phyloP scores from a whole-genome alignment of 352 stramenopile species.

The Globisporangium orthogonon region DNA sequence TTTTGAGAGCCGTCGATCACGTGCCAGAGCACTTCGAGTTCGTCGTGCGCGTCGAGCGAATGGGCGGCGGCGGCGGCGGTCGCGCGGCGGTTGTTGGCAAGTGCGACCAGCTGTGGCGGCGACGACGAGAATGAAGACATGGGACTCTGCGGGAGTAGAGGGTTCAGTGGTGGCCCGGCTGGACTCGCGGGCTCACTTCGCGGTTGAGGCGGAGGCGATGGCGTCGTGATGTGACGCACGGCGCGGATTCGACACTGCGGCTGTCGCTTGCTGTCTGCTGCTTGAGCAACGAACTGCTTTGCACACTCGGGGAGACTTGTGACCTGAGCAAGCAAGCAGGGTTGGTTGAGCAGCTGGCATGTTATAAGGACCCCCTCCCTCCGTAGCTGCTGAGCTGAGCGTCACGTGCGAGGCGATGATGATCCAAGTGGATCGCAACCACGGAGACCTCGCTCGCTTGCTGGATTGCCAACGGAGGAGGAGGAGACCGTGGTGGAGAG shows the following conservation, averaged over 20 bases:
- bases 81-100: not conserved
- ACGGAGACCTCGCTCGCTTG: not conserved
- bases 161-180: not conserved
- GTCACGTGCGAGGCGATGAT: not conserved
- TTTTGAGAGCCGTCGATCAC: not conserved
- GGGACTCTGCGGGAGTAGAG: not conserved
- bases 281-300: not conserved
- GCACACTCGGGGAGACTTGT: not conserved
- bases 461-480: not conserved
- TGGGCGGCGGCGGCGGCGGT: not conserved
- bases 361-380: too few species aligned
- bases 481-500: not conserved
- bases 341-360: not conserved
- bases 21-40: constrained; percentile 7
- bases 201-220: not conserved
- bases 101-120: not conserved
- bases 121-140: too few species aligned
- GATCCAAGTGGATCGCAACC: not conserved
- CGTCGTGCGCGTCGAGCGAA: constrained; percentile 4
- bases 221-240: constrained; percentile 1
- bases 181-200: not conserved
- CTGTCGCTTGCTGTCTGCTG: not conserved
- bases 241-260: not conserved
- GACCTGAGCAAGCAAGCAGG: not conserved
- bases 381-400: not conserved